phyloP scores from a whole-genome alignment of 176 grass and related monocot species.

The Cymbopogon citratus region DNA sequence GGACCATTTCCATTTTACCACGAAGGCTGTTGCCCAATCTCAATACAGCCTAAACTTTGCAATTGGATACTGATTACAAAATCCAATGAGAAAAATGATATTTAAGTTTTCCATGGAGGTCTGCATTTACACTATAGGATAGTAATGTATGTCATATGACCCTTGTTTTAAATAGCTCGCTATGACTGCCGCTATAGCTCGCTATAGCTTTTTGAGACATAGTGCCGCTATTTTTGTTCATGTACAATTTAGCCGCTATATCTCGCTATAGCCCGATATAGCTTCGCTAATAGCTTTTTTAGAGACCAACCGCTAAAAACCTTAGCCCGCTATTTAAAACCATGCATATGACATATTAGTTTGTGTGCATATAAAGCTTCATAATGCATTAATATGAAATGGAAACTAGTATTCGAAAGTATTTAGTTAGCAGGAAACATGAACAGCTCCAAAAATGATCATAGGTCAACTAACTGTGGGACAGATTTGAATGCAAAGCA shows the following conservation, averaged over 20 bases:
- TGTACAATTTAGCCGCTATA: too few relatives aligned
- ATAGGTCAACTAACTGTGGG: background rate
- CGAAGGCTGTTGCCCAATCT: background rate
- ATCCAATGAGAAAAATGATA: background rate
- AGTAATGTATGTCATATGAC: background rate
- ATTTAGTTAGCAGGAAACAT: background rate
- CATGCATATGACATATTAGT: background rate
- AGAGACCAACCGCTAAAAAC: too few relatives aligned
- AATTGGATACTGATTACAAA: background rate
- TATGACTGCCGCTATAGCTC: too few relatives aligned
- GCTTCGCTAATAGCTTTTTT: too few relatives aligned
- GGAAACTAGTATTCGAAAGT: background rate
- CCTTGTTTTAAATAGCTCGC: too few relatives aligned
- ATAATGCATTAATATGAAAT: background rate
- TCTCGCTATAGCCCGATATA: too few relatives aligned
- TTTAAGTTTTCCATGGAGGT: background rate
- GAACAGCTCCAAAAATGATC: background rate
- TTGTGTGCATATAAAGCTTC: background rate
- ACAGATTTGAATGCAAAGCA: conserved; percentile 8
- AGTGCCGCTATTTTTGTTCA: too few relatives aligned
- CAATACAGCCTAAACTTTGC: background rate
- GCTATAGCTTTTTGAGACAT: too few relatives aligned
- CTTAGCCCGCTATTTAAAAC: too few relatives aligned
- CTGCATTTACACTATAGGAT: background rate
- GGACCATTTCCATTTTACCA: background rate